These are phyloP conservation scores for Lipomyces chichibuensis DNA, from an alignment of 805 yeast species.

Conservation along the genomic window DNA sequence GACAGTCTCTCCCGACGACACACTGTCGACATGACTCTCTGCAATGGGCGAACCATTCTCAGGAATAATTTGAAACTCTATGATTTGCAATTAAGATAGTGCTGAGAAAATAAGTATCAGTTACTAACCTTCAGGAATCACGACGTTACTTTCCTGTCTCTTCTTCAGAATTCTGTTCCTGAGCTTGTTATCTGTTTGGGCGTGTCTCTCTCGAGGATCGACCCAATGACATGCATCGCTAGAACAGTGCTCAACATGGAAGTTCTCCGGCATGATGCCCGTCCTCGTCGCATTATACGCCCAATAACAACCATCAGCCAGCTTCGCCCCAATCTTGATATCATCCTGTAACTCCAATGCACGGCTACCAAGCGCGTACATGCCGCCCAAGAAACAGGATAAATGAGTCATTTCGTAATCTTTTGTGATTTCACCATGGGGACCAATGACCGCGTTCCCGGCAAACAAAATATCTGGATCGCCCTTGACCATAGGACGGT, in stretches of 20 bases:
- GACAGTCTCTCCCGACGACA: neutral
- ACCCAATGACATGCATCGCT: slow-evolving; percentile 21
- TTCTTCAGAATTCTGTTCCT: slow-evolving; percentile 8
- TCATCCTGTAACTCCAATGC: slow-evolving; percentile 48
- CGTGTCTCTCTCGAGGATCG: slow-evolving; percentile 4
- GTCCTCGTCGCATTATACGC: slow-evolving; percentile 46
- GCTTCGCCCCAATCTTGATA: slow-evolving; percentile 48
- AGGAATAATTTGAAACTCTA: neutral
- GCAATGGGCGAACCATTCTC: neutral
- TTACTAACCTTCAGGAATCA: neutral
- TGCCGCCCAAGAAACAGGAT: slow-evolving; percentile 57
- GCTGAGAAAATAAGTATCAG: neutral
- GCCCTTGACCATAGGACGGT: slow-evolving; percentile 51
- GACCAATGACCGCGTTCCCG: slow-evolving; percentile 38
- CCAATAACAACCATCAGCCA: slow-evolving; percentile 56
- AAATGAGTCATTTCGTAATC: slow-evolving; percentile 52
- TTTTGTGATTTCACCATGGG: slow-evolving; percentile 37
- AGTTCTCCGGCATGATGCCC: slow-evolving; percentile 53
- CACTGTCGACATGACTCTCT: neutral
- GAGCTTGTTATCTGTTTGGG: neutral
- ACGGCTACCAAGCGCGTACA: slow-evolving; percentile 54
- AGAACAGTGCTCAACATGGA: slow-evolving; percentile 42
- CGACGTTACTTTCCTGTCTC: slow-evolving; percentile 7
- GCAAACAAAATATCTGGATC: slow-evolving; percentile 46
- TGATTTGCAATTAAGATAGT: neutral